phyloP scores from a whole-genome alignment of 352 stramenopile genomes.

The Phytopythium litorale region DNA sequence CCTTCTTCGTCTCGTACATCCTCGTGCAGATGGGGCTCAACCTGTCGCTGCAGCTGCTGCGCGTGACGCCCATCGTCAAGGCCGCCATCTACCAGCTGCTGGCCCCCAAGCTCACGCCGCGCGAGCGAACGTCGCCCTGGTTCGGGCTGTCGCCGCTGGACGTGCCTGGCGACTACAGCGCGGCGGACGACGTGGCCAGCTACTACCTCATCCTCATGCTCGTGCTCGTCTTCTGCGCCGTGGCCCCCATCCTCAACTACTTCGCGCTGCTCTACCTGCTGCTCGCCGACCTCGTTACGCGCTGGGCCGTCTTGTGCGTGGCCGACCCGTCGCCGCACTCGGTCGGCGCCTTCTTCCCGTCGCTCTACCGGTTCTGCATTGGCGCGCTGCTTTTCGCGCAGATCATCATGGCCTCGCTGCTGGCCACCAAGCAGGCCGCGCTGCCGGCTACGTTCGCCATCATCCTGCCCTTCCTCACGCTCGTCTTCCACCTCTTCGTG shows the following conservation, averaged over 20 bases:
- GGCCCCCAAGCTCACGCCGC: constrained; percentile 77
- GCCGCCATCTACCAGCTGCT: constrained; percentile 71
- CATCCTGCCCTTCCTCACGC: constrained; percentile 60
- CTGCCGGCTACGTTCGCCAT: constrained; percentile 53
- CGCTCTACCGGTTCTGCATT: constrained; percentile 79
- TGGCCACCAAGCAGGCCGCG: constrained; percentile 74
- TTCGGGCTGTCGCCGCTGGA: constrained; percentile 62
- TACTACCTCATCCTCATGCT: constrained; percentile 77
- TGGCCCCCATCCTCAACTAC: constrained; percentile 80
- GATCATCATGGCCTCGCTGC: constrained; percentile 66
- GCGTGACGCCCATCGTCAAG: constrained; percentile 71
- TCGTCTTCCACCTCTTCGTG: constrained; percentile 71
- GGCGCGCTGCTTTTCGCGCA: constrained; percentile 75
- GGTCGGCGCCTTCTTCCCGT: constrained; percentile 66
- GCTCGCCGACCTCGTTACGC: constrained; percentile 71
- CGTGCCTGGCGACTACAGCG: constrained; percentile 53
- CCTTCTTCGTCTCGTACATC: constrained; percentile 80
- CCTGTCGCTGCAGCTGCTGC: constrained; percentile 61
- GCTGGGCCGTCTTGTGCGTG: constrained; percentile 70
- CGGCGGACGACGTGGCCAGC: constrained; percentile 54
- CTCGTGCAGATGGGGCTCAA: constrained; percentile 74
- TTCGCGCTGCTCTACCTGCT: constrained; percentile 68
- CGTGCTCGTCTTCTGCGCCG: constrained; percentile 66
- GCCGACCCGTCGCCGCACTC: constrained; percentile 68
- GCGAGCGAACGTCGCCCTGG: constrained; percentile 61